phyloP scores from a whole-genome alignment of 2,329 filamentous ascomycete species.

The Pseudopithomyces maydicus region DNA sequence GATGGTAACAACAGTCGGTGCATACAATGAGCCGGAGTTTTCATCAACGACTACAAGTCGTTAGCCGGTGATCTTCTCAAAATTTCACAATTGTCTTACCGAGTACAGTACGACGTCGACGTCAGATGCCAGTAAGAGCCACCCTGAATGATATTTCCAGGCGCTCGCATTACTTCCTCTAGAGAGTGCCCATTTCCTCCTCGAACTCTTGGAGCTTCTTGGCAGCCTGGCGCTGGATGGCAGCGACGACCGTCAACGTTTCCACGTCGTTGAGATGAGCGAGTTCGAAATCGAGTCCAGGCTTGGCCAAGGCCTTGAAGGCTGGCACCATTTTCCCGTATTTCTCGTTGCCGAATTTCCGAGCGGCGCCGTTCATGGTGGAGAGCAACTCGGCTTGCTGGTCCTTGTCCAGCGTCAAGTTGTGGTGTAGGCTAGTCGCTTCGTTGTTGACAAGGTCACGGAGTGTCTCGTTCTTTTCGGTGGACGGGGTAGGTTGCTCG shows the following conservation, averaged over 20 bases:
- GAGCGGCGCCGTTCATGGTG: slow-evolving; percentile 14
- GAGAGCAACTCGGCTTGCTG: slow-evolving; percentile 15
- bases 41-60: too few relatives aligned
- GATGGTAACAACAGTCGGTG: not conserved
- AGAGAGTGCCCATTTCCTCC: not conserved
- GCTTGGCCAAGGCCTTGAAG: slow-evolving; percentile 2
- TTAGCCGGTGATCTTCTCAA: not conserved
- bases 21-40: too few relatives aligned
- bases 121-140: too few relatives aligned
- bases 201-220: slow-evolving; percentile 4
- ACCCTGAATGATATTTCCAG: not conserved
- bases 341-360: slow-evolving; percentile 16
- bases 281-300: slow-evolving; percentile 21
- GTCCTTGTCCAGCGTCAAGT: slow-evolving; percentile 13
- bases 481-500: not conserved
- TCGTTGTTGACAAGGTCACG: slow-evolving; percentile 6
- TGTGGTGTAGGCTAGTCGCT: not conserved
- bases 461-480: not conserved
- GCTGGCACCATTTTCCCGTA: slow-evolving; percentile 7
- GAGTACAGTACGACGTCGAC: too few relatives aligned
- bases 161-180: not conserved
- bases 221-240: slow-evolving; percentile 6
- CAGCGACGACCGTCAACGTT: slow-evolving; percentile 8
- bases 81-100: too few relatives aligned
- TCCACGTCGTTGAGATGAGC: slow-evolving; percentile 14